phyloP scores from a whole-genome alignment of 2,329 filamentous ascomycete genomes.

The Aspergillus uvarum region DNA sequence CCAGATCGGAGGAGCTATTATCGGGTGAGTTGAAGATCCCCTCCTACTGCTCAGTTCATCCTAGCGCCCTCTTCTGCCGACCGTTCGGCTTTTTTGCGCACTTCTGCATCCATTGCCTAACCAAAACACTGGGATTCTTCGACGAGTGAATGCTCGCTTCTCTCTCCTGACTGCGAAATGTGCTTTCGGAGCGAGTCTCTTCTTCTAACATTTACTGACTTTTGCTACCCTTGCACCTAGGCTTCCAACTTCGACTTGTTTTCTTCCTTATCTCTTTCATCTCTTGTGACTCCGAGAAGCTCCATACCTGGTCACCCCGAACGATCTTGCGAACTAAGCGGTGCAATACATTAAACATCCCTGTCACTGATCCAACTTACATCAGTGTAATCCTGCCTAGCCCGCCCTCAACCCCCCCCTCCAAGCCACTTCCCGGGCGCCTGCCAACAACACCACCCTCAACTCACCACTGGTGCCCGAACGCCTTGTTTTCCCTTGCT shows the following conservation, averaged over 20 bases:
- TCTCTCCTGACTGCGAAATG: constrained; percentile 3
- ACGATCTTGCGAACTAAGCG: constrained; percentile 21
- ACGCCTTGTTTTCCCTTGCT: constrained; percentile 34
- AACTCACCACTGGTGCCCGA: constrained; percentile 37
- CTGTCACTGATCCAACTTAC: constrained; percentile 34
- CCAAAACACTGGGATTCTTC: constrained; percentile 1
- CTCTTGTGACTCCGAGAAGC: constrained; percentile 13
- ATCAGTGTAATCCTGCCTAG: constrained; percentile 20
- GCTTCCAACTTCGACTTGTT: constrained; percentile 9
- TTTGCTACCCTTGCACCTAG: constrained; percentile 4
- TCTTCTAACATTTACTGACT: background rate
- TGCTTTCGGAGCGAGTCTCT: constrained; percentile 13
- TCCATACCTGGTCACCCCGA: constrained; percentile 15
- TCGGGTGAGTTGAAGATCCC: constrained; percentile 5
- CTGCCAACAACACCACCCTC: constrained; percentile 30
- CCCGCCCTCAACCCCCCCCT: constrained; percentile 16
- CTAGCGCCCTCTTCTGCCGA: constrained; percentile 9
- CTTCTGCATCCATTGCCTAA: constrained; percentile 7
- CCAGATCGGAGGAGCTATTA: constrained; percentile 14
- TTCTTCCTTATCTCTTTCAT: constrained; percentile 8
- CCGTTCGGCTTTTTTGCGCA: constrained; percentile 11
- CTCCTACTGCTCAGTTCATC: background rate
- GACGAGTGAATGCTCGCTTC: background rate
- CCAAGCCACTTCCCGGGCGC: constrained; percentile 30
- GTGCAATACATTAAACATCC: constrained; percentile 32